phyloP scores from a whole-genome alignment of 2,329 filamentous ascomycete genomes.

The Colletotrichum sp. region DNA sequence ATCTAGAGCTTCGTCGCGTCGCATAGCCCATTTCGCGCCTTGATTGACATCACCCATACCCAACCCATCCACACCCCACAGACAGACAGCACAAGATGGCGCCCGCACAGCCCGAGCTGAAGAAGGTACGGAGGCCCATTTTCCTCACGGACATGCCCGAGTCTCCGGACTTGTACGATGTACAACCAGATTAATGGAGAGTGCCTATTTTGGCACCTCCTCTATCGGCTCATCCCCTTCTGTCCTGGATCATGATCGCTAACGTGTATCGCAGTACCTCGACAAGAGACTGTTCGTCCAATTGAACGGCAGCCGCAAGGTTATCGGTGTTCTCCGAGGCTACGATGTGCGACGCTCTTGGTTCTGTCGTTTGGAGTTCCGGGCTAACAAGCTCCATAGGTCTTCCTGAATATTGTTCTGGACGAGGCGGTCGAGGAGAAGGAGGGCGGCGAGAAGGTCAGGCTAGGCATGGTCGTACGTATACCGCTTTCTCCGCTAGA shows the following conservation, averaged over 20 bases:
- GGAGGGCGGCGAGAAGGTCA: conserved; percentile 85
- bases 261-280: conserved; percentile 73
- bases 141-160: conserved; percentile 21
- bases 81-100: conserved; percentile 80
- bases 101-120: conserved; percentile 97
- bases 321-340: conserved; percentile 90
- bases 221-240: background rate
- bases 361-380: background rate
- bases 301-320: conserved; percentile 96
- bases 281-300: conserved; percentile 99
- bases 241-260: background rate
- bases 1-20: conserved; percentile 14
- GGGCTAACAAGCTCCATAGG: conserved; percentile 58
- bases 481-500: background rate
- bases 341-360: conserved; percentile 77
- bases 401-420: conserved; percentile 97
- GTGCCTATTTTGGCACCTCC: background rate
- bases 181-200: background rate
- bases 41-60: background rate
- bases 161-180: conserved; percentile 14
- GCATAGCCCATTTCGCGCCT: conserved; percentile 13
- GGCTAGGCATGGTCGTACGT: conserved; percentile 90
- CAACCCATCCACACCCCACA: background rate
- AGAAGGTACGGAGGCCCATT: conserved; percentile 73
- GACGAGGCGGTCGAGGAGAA: conserved; percentile 98